Conservation (phyloP, 176 grass and related monocot species). For the Hordeum marinum region DNA sequence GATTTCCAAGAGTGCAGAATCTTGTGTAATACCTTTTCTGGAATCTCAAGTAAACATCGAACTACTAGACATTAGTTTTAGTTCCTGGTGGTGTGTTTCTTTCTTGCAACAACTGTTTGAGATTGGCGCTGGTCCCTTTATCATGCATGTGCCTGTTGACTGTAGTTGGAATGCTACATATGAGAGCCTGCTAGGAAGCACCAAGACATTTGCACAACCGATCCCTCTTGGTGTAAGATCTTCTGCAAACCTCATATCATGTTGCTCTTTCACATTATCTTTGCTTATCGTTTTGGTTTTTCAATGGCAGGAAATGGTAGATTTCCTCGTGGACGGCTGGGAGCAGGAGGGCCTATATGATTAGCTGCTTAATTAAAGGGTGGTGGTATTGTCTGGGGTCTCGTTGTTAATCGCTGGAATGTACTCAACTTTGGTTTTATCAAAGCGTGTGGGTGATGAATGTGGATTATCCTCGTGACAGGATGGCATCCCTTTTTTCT, state of each 20-base stretch:
- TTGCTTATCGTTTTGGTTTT: conserved; percentile 2
- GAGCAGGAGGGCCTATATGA: conserved; percentile 95
- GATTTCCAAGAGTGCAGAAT: background rate
- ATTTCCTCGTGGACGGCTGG: conserved; percentile 88
- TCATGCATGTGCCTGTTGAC: background rate
- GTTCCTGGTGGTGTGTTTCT: background rate
- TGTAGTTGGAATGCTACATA: conserved; percentile 89
- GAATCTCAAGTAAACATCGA: background rate
- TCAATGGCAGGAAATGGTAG: conserved; percentile 81
- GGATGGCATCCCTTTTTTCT: conserved; percentile 18
- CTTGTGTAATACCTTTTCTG: background rate
- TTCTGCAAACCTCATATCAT: background rate
- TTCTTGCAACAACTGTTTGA: conserved; percentile 18
- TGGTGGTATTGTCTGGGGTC: background rate
- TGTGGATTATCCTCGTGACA: conserved; percentile 23
- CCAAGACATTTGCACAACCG: conserved; percentile 64
- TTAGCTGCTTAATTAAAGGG: conserved; percentile 28
- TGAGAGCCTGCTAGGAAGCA: conserved; percentile 80
- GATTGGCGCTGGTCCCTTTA: background rate
- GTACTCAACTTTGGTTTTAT: background rate
- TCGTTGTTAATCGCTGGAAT: background rate
- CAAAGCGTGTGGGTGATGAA: conserved; percentile 33
- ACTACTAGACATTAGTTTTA: background rate
- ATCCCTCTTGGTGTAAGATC: conserved; percentile 77
- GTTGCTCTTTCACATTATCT: background rate